A percentile compares a stretch with the other conserved stretches of the same genome.
These are phyloP conservation scores for Microglena sp. DNA, from an alignment of 139 green algal genomes.

Conservation along the genomic window DNA sequence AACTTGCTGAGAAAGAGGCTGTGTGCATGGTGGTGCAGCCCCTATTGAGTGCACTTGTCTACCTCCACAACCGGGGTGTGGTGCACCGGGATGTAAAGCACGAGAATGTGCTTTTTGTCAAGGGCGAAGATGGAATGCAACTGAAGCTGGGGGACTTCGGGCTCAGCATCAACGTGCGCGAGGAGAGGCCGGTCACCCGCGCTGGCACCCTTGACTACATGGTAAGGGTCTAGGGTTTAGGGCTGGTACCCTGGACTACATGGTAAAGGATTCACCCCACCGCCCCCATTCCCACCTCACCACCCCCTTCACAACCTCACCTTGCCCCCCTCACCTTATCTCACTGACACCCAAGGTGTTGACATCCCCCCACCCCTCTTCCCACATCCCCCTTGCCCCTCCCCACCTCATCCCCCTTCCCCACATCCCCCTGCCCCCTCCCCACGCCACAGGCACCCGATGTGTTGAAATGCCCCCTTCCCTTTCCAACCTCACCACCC, in stretches of 20 bases:
- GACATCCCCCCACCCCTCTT: background rate
- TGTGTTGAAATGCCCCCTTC: background rate
- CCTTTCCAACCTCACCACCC: too few relatives aligned
- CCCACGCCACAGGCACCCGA: background rate
- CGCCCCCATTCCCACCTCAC: too few relatives aligned
- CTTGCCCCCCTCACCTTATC: too few relatives aligned
- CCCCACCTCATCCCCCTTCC: background rate
- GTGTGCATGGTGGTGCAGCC: slow-evolving; percentile 14
- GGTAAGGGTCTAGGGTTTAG: too few relatives aligned
- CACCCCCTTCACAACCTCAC: too few relatives aligned
- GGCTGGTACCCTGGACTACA: slow-evolving; percentile 33
- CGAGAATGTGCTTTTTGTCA: slow-evolving; percentile 20
- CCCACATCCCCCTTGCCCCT: background rate
- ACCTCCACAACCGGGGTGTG: slow-evolving; percentile 16
- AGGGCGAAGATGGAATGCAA: slow-evolving; percentile 17
- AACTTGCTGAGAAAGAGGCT: background rate
- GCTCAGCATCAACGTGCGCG: slow-evolving; percentile 25
- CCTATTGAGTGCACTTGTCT: slow-evolving; percentile 14
- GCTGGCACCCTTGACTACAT: slow-evolving; percentile 36
- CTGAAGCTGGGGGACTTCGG: slow-evolving; percentile 38
- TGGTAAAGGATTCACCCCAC: too few relatives aligned
- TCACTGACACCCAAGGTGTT: too few relatives aligned
- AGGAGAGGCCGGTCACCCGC: slow-evolving; percentile 29
- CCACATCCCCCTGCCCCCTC: too few relatives aligned
- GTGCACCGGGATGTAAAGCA: slow-evolving; percentile 15